These are phyloP conservation scores for Taphrina confusa DNA, from an alignment of 1,139 yeast genomes.

Conservation along the genomic window DNA sequence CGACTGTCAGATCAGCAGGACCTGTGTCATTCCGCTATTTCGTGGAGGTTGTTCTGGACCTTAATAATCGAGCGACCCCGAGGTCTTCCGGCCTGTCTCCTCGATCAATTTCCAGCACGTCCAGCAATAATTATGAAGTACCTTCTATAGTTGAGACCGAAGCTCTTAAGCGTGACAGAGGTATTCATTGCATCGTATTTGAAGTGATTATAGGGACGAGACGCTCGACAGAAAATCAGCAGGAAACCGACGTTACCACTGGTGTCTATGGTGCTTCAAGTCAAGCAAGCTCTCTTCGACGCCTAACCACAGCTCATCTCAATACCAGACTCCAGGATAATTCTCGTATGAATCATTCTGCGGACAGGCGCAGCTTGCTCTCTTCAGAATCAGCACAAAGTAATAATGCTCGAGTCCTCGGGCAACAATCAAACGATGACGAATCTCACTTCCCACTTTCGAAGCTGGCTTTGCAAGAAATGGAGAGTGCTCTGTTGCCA, in stretches of 20 bases:
- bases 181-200: constrained; percentile 21
- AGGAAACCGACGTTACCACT: too few species aligned
- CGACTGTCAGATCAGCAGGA: constrained; percentile 74
- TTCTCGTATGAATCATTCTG: neutral
- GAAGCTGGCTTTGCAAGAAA: neutral
- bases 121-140: too few species aligned
- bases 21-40: constrained; percentile 77
- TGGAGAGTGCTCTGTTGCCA: constrained; percentile 5
- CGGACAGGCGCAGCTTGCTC: too few species aligned
- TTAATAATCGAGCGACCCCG: constrained; percentile 54
- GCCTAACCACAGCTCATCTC: too few species aligned
- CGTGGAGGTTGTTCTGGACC: constrained; percentile 74
- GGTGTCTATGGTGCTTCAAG: too few species aligned
- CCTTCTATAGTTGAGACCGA: constrained; percentile 20
- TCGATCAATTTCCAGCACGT: too few species aligned
- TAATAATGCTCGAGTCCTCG: too few species aligned
- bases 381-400: too few species aligned
- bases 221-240: neutral
- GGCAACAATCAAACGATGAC: too few species aligned
- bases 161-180: constrained; percentile 22
- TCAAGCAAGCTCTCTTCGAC: too few species aligned
- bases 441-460: neutral
- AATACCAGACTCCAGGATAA: neutral
- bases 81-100: too few species aligned
- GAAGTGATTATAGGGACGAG: constrained; percentile 31